Evolutionary conservation across 2,329 filamentous ascomycete genomes (phyloP), one percentile per base, ranked within the genome.

Genomic region (Ascochyta lentis): DNA sequence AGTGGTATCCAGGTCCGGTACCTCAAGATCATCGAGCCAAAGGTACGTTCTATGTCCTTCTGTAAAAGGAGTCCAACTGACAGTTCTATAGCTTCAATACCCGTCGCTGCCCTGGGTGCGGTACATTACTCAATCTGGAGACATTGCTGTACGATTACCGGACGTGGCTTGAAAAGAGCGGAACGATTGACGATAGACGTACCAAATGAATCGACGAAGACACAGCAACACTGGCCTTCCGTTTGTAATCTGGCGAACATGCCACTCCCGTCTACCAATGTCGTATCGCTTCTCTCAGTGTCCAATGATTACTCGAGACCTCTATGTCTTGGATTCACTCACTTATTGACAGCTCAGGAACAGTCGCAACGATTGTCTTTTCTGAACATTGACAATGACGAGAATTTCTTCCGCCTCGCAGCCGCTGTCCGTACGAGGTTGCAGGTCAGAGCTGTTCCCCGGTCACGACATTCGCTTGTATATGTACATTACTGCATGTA

Each of bases 1-100:
- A 96, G 91, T 79, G 95, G 95, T 63, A 99, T 99, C 67, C 96
- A 99, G 78, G 95, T 99, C 70, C 87, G 95, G 71, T 99, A 99
- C 77, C 79, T 99, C 76, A 99, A 99, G 85, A 99, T 99, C 72
- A 98, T 96, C 62, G 95, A 99, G 79, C 95, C 95, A 42, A 99
- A 99, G 91, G 94, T 96, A 81, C 70, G 86, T 34, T n/a, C 3
- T 19, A 6, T 10, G 10, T n/a, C 3, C 2, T 13, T n/a, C 9
- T 0, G 3, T 19, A 3, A 22, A 15, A 26, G 40, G 9, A 15
- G 4, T 37, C 8, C 16, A 49, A 34, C 58, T 66, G 39, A 67
- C 61, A 48, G 27, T n/a, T 31, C 6, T 7, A 3, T 49, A 97
- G 93, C 80, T 98, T 63, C 95, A 99, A 95, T 99, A 99, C 75